Evolutionary conservation across 306 rosid genomes (phyloP), one percentile per base, ranked within the genome.

Genomic region (Prunus kanzakura): DNA sequence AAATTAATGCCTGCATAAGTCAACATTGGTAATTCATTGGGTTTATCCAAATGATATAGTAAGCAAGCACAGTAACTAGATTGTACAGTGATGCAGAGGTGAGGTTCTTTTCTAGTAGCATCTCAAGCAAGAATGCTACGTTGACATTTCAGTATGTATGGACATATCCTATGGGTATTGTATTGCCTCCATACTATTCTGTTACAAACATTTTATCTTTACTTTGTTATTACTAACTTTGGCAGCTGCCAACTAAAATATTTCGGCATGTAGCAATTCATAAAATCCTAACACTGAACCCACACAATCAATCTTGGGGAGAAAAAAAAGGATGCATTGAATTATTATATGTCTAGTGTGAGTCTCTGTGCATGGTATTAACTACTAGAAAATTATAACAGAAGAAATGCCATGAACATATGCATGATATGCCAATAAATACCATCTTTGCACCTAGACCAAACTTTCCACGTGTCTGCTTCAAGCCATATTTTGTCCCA

Each of bases 401-500:
- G 16, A 76, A 73, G 45, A 63, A 61, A 68, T 72, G 64, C 35
- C 74, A 54, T 55, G 77, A 77, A 62, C 65, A 61, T 68, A 45
- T 81, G 56, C 60, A 74, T 52, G 70, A 64, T 51, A 22, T 64
- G 52, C n/a, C 60, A 63, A 67, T 9, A 66, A 49, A 11, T 92
- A 94, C 98, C 98, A 94, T 94, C 90, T 94, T 94, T 14, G 98
- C 98, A 51, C 98, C 98, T 43, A 94, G 96, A 78, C 98, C 98
- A 83, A 92, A 94, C 88, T 94, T 94, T 61, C 98, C 97, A 7
- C 97, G 88, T 1, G 98, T 92, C 86, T 94, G 98, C 93, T 87
- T 90, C 86, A 92, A 84, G 85, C 97, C 98, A 77, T 94, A 94
- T 84, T 92, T 94, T 78, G 98, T 94, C 79, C 98, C 98, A 73